phyloP scores from a whole-genome alignment of 306 rosid genomes.

The Betula pendula region DNA sequence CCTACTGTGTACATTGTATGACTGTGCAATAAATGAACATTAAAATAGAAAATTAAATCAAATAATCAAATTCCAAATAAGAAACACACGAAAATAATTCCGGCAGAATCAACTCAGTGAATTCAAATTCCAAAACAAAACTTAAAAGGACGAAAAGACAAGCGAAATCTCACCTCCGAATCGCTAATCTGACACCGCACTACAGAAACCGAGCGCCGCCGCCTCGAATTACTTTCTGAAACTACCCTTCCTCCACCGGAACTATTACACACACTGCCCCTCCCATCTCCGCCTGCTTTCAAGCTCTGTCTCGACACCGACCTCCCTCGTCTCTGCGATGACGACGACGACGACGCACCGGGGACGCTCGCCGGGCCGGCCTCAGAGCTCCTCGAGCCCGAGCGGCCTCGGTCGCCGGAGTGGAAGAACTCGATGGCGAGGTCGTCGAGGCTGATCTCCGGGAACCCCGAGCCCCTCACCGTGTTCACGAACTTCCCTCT shows the following conservation, averaged over 20 bases:
- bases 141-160: background rate
- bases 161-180: slow-evolving; percentile 67
- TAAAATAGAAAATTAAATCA: background rate
- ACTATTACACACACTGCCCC: slow-evolving; percentile 35
- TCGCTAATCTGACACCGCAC: slow-evolving; percentile 87
- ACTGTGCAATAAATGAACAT: background rate
- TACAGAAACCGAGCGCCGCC: slow-evolving; percentile 83
- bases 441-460: slow-evolving; percentile 96
- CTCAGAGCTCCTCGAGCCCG: slow-evolving; percentile 42
- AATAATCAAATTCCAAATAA: background rate
- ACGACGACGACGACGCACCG: slow-evolving; percentile 12
- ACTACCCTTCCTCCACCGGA: slow-evolving; percentile 41
- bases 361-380: slow-evolving; percentile 28
- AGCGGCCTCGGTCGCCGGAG: slow-evolving; percentile 63
- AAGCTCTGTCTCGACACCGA: slow-evolving; percentile 75
- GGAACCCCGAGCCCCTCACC: slow-evolving; percentile 78
- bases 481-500: slow-evolving; percentile 81
- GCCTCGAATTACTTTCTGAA: slow-evolving; percentile 61
- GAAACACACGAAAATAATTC: background rate
- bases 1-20: background rate
- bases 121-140: background rate
- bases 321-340: slow-evolving; percentile 80
- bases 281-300: slow-evolving; percentile 45
- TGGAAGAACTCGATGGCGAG: slow-evolving; percentile 84
- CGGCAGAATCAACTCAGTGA: background rate